Conservation (phyloP, 1,139 yeast species). For the Yamadazyma jaroonii region DNA sequence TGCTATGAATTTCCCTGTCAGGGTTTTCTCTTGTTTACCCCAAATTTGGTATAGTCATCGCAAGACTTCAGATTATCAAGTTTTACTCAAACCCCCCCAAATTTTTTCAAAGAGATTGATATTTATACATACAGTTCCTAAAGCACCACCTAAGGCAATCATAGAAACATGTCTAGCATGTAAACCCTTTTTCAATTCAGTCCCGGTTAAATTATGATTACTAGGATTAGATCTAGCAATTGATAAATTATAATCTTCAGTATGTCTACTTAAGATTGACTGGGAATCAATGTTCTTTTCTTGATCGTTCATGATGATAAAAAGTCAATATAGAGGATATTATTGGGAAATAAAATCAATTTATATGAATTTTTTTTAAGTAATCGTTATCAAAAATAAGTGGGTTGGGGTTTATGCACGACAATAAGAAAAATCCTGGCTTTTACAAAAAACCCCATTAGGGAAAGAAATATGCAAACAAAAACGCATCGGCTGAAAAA, state of each 20-base stretch:
- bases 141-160: conserved; percentile 60
- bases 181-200: conserved; percentile 55
- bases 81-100: too few relatives aligned
- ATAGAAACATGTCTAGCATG: conserved; percentile 72
- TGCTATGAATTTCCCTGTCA: too few relatives aligned
- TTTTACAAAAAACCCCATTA: background rate
- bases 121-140: conserved; percentile 65
- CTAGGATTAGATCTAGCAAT: conserved; percentile 46
- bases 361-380: background rate
- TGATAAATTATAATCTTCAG: conserved; percentile 48
- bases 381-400: background rate
- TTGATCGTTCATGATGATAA: conserved; percentile 12
- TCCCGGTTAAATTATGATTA: conserved; percentile 42
- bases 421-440: conserved; percentile 1
- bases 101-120: too few relatives aligned
- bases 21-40: background rate
- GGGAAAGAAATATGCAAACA: too few relatives aligned
- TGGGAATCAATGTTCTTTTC: conserved; percentile 27
- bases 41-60: too few relatives aligned
- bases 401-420: too few relatives aligned
- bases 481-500: too few relatives aligned
- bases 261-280: conserved; percentile 41
- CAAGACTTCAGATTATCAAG: background rate
- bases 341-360: background rate
- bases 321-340: background rate